Evolutionary conservation across 192 early-diverging fungal species (phyloP).

Genomic region (Coemansia sp.): DNA sequence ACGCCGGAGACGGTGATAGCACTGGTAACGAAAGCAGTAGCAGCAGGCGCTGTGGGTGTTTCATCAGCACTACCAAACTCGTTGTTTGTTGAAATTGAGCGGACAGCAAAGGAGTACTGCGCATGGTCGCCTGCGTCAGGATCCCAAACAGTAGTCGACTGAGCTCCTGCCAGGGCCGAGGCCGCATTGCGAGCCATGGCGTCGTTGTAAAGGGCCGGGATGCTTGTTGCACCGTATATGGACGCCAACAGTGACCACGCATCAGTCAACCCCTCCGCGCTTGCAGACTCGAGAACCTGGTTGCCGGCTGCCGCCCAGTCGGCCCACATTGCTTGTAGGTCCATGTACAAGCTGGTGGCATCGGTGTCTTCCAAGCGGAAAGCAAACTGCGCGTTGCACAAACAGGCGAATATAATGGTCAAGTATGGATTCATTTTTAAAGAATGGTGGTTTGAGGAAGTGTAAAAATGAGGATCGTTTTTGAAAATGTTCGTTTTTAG

Average conservation of each 20-base stretch:
- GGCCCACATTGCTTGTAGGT: slow-evolving; percentile 29
- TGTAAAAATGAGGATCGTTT: no score
- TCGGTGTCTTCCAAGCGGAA: slow-evolving; percentile 26
- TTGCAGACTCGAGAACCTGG: slow-evolving; percentile 17
- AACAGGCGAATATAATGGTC: neutral
- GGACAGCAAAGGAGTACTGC: slow-evolving; percentile 11
- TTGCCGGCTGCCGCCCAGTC: slow-evolving; percentile 35
- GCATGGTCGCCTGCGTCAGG: slow-evolving; percentile 15
- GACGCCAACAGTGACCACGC: slow-evolving; percentile 21
- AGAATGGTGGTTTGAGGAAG: no score
- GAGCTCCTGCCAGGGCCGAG: slow-evolving; percentile 7
- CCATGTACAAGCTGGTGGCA: slow-evolving; percentile 18
- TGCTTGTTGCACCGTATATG: slow-evolving; percentile 20
- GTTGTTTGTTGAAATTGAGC: neutral
- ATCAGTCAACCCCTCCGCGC: slow-evolving; percentile 14
- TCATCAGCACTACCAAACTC: neutral
- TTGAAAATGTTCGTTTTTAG: no score
- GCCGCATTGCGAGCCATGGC: slow-evolving; percentile 20
- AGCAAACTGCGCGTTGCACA: slow-evolving; percentile 24
- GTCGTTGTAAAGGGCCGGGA: slow-evolving; percentile 14
- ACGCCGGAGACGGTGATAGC: no score
- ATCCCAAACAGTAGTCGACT: slow-evolving; percentile 27
- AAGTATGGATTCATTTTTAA: neutral
- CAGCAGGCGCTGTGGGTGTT: neutral
- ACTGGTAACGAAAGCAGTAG: neutral